A percentile compares a stretch with the other conserved stretches of the same genome.
Evolutionary conservation across 345 rosid genomes (phyloP).

Genomic region (Euphorbia pulcherrima): DNA sequence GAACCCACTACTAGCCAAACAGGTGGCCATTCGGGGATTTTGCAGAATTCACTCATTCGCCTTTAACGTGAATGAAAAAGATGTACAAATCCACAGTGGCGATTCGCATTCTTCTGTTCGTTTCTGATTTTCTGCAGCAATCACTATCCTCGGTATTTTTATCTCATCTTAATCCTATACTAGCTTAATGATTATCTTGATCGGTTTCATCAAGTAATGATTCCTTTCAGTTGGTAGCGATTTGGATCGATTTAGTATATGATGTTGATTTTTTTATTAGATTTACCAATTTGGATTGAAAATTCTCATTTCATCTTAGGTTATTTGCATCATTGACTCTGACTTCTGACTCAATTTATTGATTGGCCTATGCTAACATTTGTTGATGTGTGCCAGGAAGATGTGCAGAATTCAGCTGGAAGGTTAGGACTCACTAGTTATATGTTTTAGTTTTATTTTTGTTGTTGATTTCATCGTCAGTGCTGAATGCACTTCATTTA

Average conservation of each 20-base stretch:
- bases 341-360: background rate
- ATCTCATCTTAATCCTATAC: background rate
- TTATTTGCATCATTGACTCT: background rate
- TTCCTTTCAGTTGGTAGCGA: background rate
- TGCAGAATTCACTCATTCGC: background rate
- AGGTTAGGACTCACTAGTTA: slow-evolving; percentile 6
- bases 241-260: background rate
- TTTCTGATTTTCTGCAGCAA: background rate
- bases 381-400: slow-evolving; percentile 10
- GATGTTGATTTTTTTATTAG: too few relatives aligned
- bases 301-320: background rate
- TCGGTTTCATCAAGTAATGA: background rate
- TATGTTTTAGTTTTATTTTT: background rate
- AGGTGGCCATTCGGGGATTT: background rate
- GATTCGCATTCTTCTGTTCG: slow-evolving; percentile 2
- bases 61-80: background rate
- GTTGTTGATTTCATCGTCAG: background rate
- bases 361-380: background rate
- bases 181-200: background rate
- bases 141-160: slow-evolving; percentile 7
- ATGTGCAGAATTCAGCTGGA: slow-evolving; percentile 5
- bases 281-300: background rate
- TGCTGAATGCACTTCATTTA: background rate
- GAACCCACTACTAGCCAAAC: background rate
- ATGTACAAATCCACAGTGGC: slow-evolving; percentile 6